These are phyloP conservation scores for Lizanozyma gosingica DNA, from an alignment of 1,139 yeast species.

Conservation along the genomic window DNA sequence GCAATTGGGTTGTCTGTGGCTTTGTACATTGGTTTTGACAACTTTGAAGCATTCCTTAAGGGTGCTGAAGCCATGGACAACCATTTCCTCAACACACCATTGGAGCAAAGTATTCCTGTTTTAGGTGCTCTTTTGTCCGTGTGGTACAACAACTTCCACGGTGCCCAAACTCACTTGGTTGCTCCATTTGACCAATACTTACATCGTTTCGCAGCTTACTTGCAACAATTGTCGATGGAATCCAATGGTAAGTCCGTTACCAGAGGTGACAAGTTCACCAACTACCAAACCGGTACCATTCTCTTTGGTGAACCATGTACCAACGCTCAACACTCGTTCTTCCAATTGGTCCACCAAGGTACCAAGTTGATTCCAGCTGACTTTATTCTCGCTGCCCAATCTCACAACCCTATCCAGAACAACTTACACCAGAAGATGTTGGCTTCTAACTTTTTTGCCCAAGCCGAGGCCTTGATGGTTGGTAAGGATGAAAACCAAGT, in stretches of 20 bases:
- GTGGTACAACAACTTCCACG: conserved; percentile 97
- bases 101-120: conserved; percentile 86
- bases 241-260: conserved; percentile 97
- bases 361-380: conserved; percentile 95
- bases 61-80: conserved; percentile 97
- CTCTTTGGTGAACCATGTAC: conserved; percentile 98
- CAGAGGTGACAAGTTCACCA: conserved; percentile 81
- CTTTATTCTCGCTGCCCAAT: conserved; percentile 92
- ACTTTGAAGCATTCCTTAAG: conserved; percentile 81
- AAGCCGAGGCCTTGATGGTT: conserved; percentile 94
- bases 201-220: conserved; percentile 98
- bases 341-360: conserved; percentile 99
- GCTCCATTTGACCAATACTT: conserved; percentile 98
- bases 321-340: conserved; percentile 97
- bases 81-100: conserved; percentile 76
- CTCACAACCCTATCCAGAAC: conserved; percentile 93
- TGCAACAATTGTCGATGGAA: conserved; percentile 98
- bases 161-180: conserved; percentile 96
- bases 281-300: conserved; percentile 92
- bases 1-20: conserved; percentile 96
- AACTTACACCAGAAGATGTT: conserved; percentile 95
- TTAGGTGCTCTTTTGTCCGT: conserved; percentile 89
- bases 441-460: conserved; percentile 97
- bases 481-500: conserved; percentile 87
- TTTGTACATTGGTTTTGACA: conserved; percentile 88